Evolutionary conservation across 495 filamentous ascomycete species (phyloP), one percentile per base, ranked within the genome.

Genomic region (Penicillium cosmopolitanum): DNA sequence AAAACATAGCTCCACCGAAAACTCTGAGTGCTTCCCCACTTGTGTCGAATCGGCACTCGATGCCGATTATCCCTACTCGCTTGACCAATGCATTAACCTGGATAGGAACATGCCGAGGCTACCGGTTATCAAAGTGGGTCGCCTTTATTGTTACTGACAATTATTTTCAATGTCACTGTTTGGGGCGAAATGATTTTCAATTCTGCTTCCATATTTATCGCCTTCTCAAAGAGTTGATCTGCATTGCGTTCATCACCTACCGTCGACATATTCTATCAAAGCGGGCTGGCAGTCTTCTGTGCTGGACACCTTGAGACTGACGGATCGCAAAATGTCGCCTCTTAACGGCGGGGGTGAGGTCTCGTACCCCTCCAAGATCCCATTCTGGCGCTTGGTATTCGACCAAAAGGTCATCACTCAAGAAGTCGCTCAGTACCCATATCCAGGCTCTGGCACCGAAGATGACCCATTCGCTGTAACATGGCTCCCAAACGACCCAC

Each of bases 401-500:
- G 77, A 82, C 23, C 81, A 85, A 57, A 76, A 79, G 51, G 68
- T 79, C 51, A 58, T 83, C 42, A 83, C 79, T 3, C 63, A 68
- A n/a, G 77, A 76, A 57, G 80, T 90, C 16, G 57, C 80, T 46
- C 78, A 80, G 40, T 80, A 81, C 55, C 63, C 73, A 0, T 92
- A 90, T 65, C 63, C 72, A 35, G 89, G 89, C 3, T 71, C 78
- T 1, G 89, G 89, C 52, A 92, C 88, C 7, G 71, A 79, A 40
- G 84, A 86, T 11, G 83, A 89, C 33, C 89, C 89, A 0, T 92
- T 84, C 61, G 68, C 87, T 16, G 86, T 92, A 60, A 80, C 83
- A 36, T 92, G 85, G 72, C 78, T 91, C 2, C 82, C 83, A 15
- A 65, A 83, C 43, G 90, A 93, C 68, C 78, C 80, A 4, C 78